A percentile compares a stretch with the other conserved stretches of the same genome.
phyloP scores from a whole-genome alignment of 2,329 filamentous ascomycete genomes.

The Talaromyces amestolkiae region DNA sequence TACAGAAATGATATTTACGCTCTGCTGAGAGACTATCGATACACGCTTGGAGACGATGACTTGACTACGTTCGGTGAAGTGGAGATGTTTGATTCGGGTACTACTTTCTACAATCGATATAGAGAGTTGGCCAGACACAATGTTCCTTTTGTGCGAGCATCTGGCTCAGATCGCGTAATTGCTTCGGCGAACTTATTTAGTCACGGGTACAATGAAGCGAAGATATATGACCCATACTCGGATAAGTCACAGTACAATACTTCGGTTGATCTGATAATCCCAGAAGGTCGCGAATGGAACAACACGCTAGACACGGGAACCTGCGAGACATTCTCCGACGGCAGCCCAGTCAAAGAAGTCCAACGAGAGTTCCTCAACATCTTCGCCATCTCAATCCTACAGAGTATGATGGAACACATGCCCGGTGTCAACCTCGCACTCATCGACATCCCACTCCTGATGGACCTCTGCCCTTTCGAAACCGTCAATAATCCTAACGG shows the following conservation, averaged over 20 bases:
- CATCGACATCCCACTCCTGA: conserved; percentile 66
- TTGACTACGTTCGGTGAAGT: conserved; percentile 66
- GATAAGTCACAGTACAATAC: conserved; percentile 49
- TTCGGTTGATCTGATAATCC: conserved; percentile 63
- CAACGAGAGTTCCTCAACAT: conserved; percentile 59
- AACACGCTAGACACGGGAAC: conserved; percentile 76
- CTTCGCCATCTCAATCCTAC: conserved; percentile 67
- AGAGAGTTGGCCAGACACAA: conserved; percentile 55
- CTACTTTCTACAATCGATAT: conserved; percentile 74
- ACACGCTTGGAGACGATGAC: conserved; percentile 67
- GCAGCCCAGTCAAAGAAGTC: conserved; percentile 42
- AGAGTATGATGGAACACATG: conserved; percentile 67
- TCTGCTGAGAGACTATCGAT: conserved; percentile 71
- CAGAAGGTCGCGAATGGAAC: conserved; percentile 66
- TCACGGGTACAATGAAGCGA: conserved; percentile 65
- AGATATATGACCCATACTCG: conserved; percentile 43
- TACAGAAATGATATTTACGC: conserved; percentile 61
- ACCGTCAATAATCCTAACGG: conserved; percentile 62
- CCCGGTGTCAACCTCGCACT: conserved; percentile 64
- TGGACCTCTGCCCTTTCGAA: conserved; percentile 86
- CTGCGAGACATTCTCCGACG: conserved; percentile 69
- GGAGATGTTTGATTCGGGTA: conserved; percentile 71
- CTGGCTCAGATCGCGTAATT: conserved; percentile 68
- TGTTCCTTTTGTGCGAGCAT: conserved; percentile 69
- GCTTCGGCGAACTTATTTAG: conserved; percentile 74